Conservation (phyloP, 2,329 filamentous ascomycete genomes). For the Stachybotrys chlorohalonatus region DNA sequence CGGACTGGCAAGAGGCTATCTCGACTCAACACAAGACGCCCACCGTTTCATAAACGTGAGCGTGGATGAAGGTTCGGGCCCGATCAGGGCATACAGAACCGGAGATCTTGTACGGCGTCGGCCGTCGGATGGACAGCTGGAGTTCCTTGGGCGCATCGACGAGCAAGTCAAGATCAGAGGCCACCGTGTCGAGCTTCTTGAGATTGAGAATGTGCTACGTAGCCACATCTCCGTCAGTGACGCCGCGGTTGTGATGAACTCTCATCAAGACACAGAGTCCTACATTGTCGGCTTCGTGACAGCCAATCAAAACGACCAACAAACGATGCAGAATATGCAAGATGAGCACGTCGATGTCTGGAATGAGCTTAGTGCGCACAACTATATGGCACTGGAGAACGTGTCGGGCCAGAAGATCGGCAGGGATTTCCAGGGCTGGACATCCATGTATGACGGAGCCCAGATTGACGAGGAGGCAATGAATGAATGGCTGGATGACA, state of each 20-base stretch:
- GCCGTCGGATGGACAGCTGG: slow-evolving; percentile 24
- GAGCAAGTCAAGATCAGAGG: slow-evolving; percentile 51
- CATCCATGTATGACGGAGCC: slow-evolving; percentile 1
- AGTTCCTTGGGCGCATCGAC: slow-evolving; percentile 43
- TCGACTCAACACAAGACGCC: slow-evolving; percentile 34
- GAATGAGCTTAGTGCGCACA: no score
- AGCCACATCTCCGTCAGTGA: background rate
- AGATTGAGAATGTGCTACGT: slow-evolving; percentile 7
- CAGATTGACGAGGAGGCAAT: background rate
- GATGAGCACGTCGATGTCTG: no score
- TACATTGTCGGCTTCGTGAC: no score
- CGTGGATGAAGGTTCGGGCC: no score
- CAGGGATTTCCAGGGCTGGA: background rate
- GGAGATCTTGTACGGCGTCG: slow-evolving; percentile 36
- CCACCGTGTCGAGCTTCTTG: slow-evolving; percentile 40
- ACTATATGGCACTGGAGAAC: background rate
- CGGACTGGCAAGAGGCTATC: background rate
- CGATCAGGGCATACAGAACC: slow-evolving; percentile 28
- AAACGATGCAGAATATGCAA: no score
- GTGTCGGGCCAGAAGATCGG: background rate
- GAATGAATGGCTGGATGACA: slow-evolving; percentile 3
- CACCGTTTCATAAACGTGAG: slow-evolving; percentile 1
- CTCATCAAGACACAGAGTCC: background rate
- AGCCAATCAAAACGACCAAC: no score
- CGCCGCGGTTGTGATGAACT: background rate